Evolutionary conservation across 345 rosid genomes (phyloP).

Genomic region (Eucalyptus sideroxylon): DNA sequence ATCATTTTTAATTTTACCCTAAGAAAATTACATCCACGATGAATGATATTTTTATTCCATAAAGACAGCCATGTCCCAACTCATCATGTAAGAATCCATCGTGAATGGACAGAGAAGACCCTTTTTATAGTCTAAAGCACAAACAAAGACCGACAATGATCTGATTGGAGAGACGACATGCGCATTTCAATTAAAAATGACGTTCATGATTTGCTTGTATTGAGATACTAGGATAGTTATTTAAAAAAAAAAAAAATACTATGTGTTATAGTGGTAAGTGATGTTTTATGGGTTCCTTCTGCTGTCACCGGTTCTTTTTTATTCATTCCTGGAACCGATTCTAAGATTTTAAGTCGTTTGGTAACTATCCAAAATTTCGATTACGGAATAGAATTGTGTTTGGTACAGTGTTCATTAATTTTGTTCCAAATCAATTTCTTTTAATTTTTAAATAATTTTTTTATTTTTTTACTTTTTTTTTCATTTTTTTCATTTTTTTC

Average conservation of each 20-base stretch:
- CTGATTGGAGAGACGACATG: neutral
- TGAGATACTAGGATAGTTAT: neutral
- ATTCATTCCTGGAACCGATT: too few species aligned
- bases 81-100: neutral
- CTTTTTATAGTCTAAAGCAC: neutral
- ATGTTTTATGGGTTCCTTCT: neutral
- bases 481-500: too few species aligned
- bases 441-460: too few species aligned
- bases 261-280: neutral
- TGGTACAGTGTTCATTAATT: too few species aligned
- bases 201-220: neutral
- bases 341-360: too few species aligned
- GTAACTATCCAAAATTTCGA: too few species aligned
- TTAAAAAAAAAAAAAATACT: too few species aligned
- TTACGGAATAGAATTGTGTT: too few species aligned
- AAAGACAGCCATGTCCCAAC: neutral
- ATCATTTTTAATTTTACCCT: neutral
- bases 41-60: neutral
- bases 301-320: neutral
- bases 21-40: neutral
- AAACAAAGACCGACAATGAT: neutral
- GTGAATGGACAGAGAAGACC: neutral
- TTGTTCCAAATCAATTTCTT: too few species aligned
- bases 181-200: neutral
- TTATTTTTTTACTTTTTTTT: too few species aligned